These are phyloP conservation scores for Podaxis sp. DNA, from an alignment of 768 basidiomycete species.

Conservation along the genomic window DNA sequence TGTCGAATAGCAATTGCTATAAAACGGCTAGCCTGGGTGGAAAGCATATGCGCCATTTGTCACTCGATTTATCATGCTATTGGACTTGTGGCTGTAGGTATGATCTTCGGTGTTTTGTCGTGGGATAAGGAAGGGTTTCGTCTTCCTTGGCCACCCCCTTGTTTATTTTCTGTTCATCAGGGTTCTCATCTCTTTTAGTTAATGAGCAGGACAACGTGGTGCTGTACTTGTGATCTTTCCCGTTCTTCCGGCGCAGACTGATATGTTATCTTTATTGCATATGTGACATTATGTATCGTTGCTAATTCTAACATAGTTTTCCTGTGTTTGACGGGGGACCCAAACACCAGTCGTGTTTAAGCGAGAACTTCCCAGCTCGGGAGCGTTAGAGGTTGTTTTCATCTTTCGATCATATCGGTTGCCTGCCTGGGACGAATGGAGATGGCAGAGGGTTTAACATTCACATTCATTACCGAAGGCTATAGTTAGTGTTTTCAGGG, in stretches of 20 bases:
- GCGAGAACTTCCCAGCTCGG: not conserved
- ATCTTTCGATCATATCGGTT: not conserved
- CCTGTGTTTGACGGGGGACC: not conserved
- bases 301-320: not conserved
- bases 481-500: not conserved
- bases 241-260: not conserved
- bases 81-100: not conserved
- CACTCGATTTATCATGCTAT: not conserved
- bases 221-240: not conserved
- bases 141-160: not conserved
- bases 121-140: not conserved
- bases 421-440: not conserved
- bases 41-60: not conserved
- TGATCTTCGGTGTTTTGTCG: not conserved
- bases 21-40: not conserved
- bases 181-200: not conserved
- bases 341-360: not conserved
- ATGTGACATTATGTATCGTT: not conserved
- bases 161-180: not conserved
- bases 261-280: slow-evolving; percentile 7
- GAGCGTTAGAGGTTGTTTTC: not conserved
- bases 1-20: not conserved
- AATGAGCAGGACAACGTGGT: not conserved
- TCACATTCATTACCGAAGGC: not conserved
- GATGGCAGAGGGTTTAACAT: not conserved